Base-by-base conservation (phyloP, 805 yeast species). In the Wickerhamomyces hampshirensis region DNA sequence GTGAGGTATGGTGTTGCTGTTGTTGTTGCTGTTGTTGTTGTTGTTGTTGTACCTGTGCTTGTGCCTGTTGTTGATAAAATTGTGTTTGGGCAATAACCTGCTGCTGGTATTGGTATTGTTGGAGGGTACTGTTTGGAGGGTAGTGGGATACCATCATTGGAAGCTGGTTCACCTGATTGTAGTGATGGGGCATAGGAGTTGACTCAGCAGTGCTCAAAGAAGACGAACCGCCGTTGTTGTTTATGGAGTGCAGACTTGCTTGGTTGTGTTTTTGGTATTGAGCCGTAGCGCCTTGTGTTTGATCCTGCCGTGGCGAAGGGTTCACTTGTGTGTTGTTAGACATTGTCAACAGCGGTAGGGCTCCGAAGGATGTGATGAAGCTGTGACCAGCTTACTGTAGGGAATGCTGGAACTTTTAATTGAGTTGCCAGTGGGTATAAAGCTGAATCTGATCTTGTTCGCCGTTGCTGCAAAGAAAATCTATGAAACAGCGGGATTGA, bases 71-170 rank as follows among this genome's bases (percentile, higher is more conserved):
- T 33, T 37, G 43, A 21, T 39, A 31, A 30, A 23, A 35, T 33
- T 31, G 42, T 16, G 33, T 24, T 31, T 35, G 38, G 16, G 28
- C 33, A 6, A 29, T 32, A 26, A 34, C 31, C 7, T 21, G 28
- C 23, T 40, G 50, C 18, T 44, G 52, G 28, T 48, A 48, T 18
- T 38, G 41, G 13, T 34, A 38, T 18, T 43, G 50, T 27, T 43
- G 47, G 12, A 35, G n/a, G n/a, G 35, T 26, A 18, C 30, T 35
- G 21, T 31, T 39, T n/a, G 35, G 29, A 6, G 48, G 49, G 19
- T 48, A 50, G 23, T 50, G 54, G 11, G 51, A 10, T 9, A 45
- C 48, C 44, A 50, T 43, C 39, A 46, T 18, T 6, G 52, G 52
- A 18, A 47, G 28, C 31, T 44, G 47, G 18, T 10, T 18, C 16